Percentiles rank a stretch among this genome's conserved stretches.
These are phyloP conservation scores for Colletotrichum sp. DNA, from an alignment of 2,329 filamentous ascomycete genomes.

Conservation along the genomic window DNA sequence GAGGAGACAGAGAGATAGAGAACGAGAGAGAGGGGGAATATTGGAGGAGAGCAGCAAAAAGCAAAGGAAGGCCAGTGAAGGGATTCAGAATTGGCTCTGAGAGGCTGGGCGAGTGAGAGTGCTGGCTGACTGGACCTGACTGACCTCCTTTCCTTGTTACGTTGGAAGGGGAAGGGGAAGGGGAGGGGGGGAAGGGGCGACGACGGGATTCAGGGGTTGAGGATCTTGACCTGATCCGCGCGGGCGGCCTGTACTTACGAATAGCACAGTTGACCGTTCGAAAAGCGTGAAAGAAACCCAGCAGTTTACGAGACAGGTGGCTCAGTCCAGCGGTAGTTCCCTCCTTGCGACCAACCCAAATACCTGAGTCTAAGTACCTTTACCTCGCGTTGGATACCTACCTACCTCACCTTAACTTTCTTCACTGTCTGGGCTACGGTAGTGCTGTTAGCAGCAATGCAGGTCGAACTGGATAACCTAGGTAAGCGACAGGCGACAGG, in stretches of 20 bases:
- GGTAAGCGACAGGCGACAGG: not conserved
- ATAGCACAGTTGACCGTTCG: not conserved
- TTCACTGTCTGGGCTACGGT: not conserved
- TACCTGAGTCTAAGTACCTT: not conserved
- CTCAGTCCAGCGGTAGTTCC: not conserved
- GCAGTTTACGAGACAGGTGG: not conserved
- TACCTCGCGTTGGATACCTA: not conserved
- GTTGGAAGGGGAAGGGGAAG: not conserved
- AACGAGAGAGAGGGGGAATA: not conserved
- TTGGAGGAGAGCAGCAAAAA: not conserved
- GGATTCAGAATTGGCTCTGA: not conserved
- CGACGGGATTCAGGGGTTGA: not conserved
- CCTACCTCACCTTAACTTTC: not conserved
- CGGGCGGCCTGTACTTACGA: not conserved
- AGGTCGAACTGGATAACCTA: not conserved
- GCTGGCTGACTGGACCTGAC: not conserved
- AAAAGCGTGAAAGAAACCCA: not conserved
- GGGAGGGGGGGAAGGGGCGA: not conserved
- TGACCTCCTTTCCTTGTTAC: not conserved
- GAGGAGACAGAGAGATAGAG: not conserved
- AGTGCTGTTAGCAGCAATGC: not conserved
- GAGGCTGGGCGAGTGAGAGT: not conserved
- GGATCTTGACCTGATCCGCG: not conserved
- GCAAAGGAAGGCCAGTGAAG: not conserved
- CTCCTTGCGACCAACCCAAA: not conserved